Evolutionary conservation across 257 asterid genomes (phyloP), one percentile per base, ranked within the genome.

Genomic region (Scutellaria galericulata): DNA sequence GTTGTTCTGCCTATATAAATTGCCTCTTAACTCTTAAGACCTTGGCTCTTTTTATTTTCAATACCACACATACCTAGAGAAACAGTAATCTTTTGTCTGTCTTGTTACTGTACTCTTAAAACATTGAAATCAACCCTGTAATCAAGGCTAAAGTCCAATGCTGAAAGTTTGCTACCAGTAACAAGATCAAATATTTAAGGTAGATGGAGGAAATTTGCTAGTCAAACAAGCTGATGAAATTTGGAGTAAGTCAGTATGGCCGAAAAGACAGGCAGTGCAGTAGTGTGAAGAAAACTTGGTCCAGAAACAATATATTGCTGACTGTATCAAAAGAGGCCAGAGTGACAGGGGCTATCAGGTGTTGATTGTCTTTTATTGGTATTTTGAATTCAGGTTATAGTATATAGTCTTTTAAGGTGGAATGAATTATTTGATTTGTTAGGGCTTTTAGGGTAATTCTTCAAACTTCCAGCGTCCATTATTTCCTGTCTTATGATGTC

Each of bases 331-430:
- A 14, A 18, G 27, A 66, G 72, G 50, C 22, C 7, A 37, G 39
- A 67, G 9, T 14, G 22, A 68, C 31, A 24, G 45, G 71, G 71
- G 37, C 24, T 6, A 67, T 15, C 37, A 14, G 27, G 37, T 37
- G 18, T 50, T 35, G 40, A 67, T 51, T 48, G 27, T 47, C 35
- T 46, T 42, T 22, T 51, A 22, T 39, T 51, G 64, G 40, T 68
- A 42, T 52, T 62, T 52, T 18, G 39, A 37, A 35, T 50, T 67
- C 50, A 31, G 72, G 61, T 66, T 13, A 48, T 66, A n/a, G n/a
- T 51, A 31, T 24, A 24, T 24, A 24, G 60, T 37, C 20, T 4
- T 53, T 52, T 0, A 7, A 24, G 61, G 18, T 11, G 44, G 31
- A 35, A 50, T 50, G 10, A n/a, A 48, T 35, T 50, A 48, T 12